Base-by-base conservation (phyloP, 208 protist species). In the Tritrichomonas foetus region DNA sequence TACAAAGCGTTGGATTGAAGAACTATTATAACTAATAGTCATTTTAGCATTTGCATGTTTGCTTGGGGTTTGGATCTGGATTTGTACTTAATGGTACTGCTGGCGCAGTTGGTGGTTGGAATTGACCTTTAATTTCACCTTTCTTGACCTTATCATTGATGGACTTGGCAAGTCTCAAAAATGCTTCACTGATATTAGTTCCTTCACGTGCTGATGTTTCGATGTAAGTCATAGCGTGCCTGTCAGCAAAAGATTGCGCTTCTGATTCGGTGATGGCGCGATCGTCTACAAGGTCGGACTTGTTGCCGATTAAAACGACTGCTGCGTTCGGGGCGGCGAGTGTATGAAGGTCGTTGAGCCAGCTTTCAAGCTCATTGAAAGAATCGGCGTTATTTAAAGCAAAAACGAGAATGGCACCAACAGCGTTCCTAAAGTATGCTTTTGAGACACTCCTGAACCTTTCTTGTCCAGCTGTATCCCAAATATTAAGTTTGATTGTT, bases 381-480 rank as follows among this genome's bases (percentile, higher is more conserved):
- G 78, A 89, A 8, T 89, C n/a, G 14, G 33, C 16, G 47, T 89
- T 39, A 39, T 53, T 49, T 13, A 89, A 22, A 13, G 47, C 2
- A 36, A 89, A 89, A 89, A 47, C 47, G 5, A 89, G 30, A 47
- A 89, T 57, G 14, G 41, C 78, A 9, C 78, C 78, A 61, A 47
- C 78, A 39, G 78, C 78, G 9, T 14, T 27, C 22, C 78, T 53
- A n/a, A 89, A 89, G 39, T 89, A 89, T 22, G 78, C 41, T 36
- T 89, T 89, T 3, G 78, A 89, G 11, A 89, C 47, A 27, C 47
- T 57, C 3, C 78, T 53, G 30, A 89, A 89, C 27, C 47, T 53
- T 20, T 89, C 78, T 50, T 89, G 78, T 0, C 78, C 78, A 39
- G 78, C 78, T 11, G 78, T 89, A 50, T 89, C 78, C 78, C 78